Evolutionary conservation across 345 rosid species (phyloP), one percentile per base, ranked within the genome.

Genomic region (Euphorbia lathyris): DNA sequence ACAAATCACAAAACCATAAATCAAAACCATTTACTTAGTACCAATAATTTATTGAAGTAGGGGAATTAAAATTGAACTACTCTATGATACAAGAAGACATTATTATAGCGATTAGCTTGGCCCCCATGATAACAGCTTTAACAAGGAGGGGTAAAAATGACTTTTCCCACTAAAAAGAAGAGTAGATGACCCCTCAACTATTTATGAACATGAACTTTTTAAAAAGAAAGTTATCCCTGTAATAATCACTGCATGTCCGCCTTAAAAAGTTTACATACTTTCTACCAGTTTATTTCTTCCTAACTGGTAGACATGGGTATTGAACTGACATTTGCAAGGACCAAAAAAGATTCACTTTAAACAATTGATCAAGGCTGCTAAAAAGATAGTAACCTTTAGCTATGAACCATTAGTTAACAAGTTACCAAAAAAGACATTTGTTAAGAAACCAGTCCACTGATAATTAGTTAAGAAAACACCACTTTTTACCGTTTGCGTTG

Each of bases 271-370:
- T 67, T 16, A 27, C 55, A 51, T 58, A 63, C 74, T 71, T 71
- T 75, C 25, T 36, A 34, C 60, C 34, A 57, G 34, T 51, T 3
- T 64, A 45, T 57, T 34, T 56, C 63, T 47, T 38, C 71, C 23
- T n/a, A 72, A 42, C 43, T 30, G 70, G 65, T 66, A 63, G 55
- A 58, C 66, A 63, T 22, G 56, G 71, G 71, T 51, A 66, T 32
- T 73, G 55, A 29, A 63, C 80, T 70, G 80, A 58, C 73, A 73
- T n/a, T n/a, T 66, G 67, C 63, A 40, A 56, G 71, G 65, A 65
- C 20, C 72, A 57, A 71, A 77, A 65, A 55, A 30, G 63, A 32
- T 81, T 65, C 74, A 56, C 64, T 59, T 74, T 69, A 58, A 5
- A 26, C 67, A 42, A 32, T 27, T 38, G 55, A 64, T 20, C 45